phyloP scores from a whole-genome alignment of 1,139 yeast species.

The Suzukiozyma palmioleophila region DNA sequence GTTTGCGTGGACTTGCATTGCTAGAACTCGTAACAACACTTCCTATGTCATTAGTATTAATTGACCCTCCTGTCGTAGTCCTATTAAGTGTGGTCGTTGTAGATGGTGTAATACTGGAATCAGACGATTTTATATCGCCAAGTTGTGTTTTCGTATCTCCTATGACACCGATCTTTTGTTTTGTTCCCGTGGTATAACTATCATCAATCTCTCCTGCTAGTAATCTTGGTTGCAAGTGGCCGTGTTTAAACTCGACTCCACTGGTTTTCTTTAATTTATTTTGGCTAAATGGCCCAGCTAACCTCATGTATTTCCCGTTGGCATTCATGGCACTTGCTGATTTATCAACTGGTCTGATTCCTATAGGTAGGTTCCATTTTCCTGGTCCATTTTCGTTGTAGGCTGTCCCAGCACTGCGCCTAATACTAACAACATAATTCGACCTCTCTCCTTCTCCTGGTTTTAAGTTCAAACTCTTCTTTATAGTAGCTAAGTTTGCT shows the following conservation, averaged over 20 bases:
- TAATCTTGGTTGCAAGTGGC: constrained; percentile 68
- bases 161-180: constrained; percentile 5
- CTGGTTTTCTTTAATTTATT: constrained; percentile 30
- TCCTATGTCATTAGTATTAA: constrained; percentile 16
- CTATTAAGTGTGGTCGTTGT: constrained; percentile 14
- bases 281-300: constrained; percentile 22
- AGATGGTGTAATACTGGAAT: constrained; percentile 15
- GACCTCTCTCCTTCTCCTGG: constrained; percentile 54
- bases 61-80: constrained; percentile 18
- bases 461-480: constrained; percentile 31
- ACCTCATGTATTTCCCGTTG: constrained; percentile 30
- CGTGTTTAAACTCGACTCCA: constrained; percentile 67
- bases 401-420: constrained; percentile 52
- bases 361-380: constrained; percentile 63
- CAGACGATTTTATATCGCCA: constrained; percentile 18
- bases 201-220: constrained; percentile 78
- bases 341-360: constrained; percentile 47
- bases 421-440: constrained; percentile 49
- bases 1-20: constrained; percentile 6
- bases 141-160: constrained; percentile 6
- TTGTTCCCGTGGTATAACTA: constrained; percentile 23
- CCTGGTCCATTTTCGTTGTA: constrained; percentile 53
- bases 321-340: constrained; percentile 23
- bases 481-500: constrained; percentile 36
- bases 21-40: constrained; percentile 16